Evolutionary conservation across 495 filamentous ascomycete genomes (phyloP).

Genomic region (Aspergillus ostianus): DNA sequence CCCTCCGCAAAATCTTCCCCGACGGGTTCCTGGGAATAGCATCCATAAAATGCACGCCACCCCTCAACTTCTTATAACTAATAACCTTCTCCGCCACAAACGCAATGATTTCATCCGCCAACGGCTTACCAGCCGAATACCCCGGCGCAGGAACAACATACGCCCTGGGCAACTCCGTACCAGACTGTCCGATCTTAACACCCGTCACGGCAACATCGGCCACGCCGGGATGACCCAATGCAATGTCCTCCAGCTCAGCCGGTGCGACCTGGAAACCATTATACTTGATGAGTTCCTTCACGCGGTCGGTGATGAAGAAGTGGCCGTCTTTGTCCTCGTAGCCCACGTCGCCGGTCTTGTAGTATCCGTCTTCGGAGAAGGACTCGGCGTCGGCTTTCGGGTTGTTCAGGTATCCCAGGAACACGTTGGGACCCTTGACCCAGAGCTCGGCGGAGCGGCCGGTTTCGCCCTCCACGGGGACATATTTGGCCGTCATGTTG

Average conservation of each 20-base stretch:
- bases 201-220: conserved; percentile 28
- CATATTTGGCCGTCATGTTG: conserved; percentile 69
- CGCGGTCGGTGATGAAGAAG: conserved; percentile 34
- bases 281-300: conserved; percentile 40
- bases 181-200: conserved; percentile 55
- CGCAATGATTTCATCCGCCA: conserved; percentile 51
- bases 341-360: conserved; percentile 56
- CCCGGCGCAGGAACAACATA: conserved; percentile 57
- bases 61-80: conserved; percentile 66
- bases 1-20: conserved; percentile 74
- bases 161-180: conserved; percentile 72
- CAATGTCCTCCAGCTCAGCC: conserved; percentile 30
- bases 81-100: conserved; percentile 54
- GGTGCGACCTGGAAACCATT: conserved; percentile 38
- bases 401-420: conserved; percentile 59
- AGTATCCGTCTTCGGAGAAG: conserved; percentile 38
- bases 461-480: conserved; percentile 45
- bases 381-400: conserved; percentile 35
- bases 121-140: conserved; percentile 29
- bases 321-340: conserved; percentile 39
- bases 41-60: conserved; percentile 70
- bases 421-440: conserved; percentile 53
- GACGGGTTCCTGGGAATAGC: conserved; percentile 69
- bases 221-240: conserved; percentile 25
- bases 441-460: conserved; percentile 52